Evolutionary conservation across 805 yeast species (phyloP).

Genomic region (Torulaspora franciscae): DNA sequence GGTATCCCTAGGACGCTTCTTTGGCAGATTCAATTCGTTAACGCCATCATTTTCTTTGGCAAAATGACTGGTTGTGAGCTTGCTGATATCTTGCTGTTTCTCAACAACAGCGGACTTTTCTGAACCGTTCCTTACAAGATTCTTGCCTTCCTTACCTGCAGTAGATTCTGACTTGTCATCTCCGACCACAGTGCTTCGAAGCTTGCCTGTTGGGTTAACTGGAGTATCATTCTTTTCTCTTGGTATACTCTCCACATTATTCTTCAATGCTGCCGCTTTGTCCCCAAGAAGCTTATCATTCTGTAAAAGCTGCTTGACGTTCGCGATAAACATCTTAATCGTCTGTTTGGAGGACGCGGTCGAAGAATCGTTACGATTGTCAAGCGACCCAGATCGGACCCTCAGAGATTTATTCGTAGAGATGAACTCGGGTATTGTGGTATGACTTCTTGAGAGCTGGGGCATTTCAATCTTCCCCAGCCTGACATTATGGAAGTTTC

Average conservation of each 20-base stretch:
- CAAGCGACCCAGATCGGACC: constrained; percentile 5
- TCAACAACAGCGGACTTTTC: too few relatives aligned
- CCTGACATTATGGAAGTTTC: constrained; percentile 10
- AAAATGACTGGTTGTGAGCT: too few relatives aligned
- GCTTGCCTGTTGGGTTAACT: too few relatives aligned
- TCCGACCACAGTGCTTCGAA: background rate
- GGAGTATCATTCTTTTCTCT: background rate
- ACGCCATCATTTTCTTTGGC: too few relatives aligned
- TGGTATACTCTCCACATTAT: background rate
- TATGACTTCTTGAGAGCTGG: constrained; percentile 1
- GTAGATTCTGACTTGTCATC: background rate
- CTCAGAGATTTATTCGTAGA: constrained; percentile 7
- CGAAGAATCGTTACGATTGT: background rate
- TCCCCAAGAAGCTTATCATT: background rate
- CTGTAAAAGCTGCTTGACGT: constrained; percentile 6
- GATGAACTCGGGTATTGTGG: constrained; percentile 3
- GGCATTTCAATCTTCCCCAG: constrained; percentile 6
- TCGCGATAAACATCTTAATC: constrained; percentile 4
- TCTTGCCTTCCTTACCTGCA: background rate
- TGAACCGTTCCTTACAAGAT: too few relatives aligned
- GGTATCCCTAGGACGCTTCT: too few relatives aligned
- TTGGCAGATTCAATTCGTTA: too few relatives aligned
- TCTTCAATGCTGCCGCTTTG: background rate
- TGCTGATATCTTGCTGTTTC: too few relatives aligned
- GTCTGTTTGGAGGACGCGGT: background rate